Evolutionary conservation across 805 yeast species (phyloP), one percentile per base, ranked within the genome.

Genomic region (Wickerhamiella dianesei): DNA sequence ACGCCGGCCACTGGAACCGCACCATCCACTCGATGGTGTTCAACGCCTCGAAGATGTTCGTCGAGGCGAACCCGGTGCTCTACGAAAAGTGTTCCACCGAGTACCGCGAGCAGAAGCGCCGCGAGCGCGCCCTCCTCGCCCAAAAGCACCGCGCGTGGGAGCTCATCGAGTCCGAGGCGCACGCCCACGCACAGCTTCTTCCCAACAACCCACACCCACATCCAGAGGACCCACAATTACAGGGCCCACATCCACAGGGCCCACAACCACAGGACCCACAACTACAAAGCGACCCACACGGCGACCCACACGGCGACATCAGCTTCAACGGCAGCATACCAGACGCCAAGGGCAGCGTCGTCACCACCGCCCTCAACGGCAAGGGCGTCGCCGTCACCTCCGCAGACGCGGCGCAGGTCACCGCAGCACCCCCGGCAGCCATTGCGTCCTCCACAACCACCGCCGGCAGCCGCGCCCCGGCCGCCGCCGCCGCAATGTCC

Each of bases 81-180:
- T 92, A 85, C 64, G 96, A 88, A 62, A 88, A 87, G 60, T 89
- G 97, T 61, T 82, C 94, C n/a, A 74, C 84, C 56, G 65, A 84
- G 52, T 87, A 87, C 63, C 81, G 86, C 50, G 83, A 79, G 56
- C 87, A 81, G 54, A 84, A 81, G 59, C 75, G 74, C 54, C 64
- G 76, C 41, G 79, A 77, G 58, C 69, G 68, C 44, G 67, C 72
- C 19, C 67, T 82, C 49, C 68, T 68, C 50, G 76, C 72, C 54
- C 75, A 76, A 39, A 79, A 87, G 83, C 66, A 40, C n/a, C 16
- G 43, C 20, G 35, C 46, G 4, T 53, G 56, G 56, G 20, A 68
- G 53, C 70, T 72, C 54, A 69, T 80, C 43, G 83, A 80, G 56
- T 71, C 69, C 16, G 20, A 9, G 16, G 41, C 41, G 25, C 8